These are phyloP conservation scores for Pseudoperonospora humuli DNA, from an alignment of 352 stramenopile species.

Conservation along the genomic window DNA sequence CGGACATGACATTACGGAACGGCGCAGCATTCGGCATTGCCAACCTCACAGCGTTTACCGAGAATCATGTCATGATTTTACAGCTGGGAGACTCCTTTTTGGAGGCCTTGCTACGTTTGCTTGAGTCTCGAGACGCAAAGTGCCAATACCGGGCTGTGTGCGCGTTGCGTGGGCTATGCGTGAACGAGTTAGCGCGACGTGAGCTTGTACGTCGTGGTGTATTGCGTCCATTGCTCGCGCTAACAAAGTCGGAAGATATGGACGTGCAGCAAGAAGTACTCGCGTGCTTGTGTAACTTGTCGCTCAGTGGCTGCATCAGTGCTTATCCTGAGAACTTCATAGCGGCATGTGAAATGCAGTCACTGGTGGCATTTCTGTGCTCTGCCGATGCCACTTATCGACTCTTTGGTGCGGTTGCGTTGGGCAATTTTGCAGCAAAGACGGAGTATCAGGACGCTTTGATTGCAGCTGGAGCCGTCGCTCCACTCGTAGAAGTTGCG, in stretches of 20 bases:
- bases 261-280: conserved; percentile 95
- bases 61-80: conserved; percentile 87
- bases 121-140: conserved; percentile 55
- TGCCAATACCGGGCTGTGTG: conserved; percentile 88
- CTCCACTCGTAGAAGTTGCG: conserved; percentile 90
- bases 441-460: conserved; percentile 69
- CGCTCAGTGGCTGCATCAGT: conserved; percentile 91
- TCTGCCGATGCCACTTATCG: conserved; percentile 91
- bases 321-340: conserved; percentile 87
- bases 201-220: conserved; percentile 86
- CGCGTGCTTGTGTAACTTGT: conserved; percentile 95
- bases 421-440: conserved; percentile 92
- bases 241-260: conserved; percentile 90
- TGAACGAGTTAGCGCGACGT: conserved; percentile 77
- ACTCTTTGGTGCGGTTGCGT: conserved; percentile 92
- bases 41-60: conserved; percentile 90
- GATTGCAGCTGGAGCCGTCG: conserved; percentile 79
- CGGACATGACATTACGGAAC: conserved; percentile 83
- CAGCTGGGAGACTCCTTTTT: conserved; percentile 33
- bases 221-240: conserved; percentile 79
- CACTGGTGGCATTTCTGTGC: conserved; percentile 92
- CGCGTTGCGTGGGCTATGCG: conserved; percentile 88
- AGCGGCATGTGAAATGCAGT: conserved; percentile 83
- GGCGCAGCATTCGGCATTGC: conserved; percentile 87
- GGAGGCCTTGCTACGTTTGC: conserved; percentile 48